Evolutionary conservation across 441 rosid genomes (phyloP), one percentile per base, ranked within the genome.

Genomic region (Adansonia grandidieri): DNA sequence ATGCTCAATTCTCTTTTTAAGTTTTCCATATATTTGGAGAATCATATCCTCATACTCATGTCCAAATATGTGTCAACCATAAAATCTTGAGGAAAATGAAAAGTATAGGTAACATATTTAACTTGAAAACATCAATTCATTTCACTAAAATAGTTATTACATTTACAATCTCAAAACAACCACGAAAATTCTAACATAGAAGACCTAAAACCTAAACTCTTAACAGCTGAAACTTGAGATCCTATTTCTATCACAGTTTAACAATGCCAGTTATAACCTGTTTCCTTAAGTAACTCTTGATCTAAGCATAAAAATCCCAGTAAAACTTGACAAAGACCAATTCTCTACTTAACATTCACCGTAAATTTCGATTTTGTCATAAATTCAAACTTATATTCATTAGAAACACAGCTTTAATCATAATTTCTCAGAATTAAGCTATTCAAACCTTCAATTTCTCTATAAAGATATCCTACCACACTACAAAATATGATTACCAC

Each of bases 321-420:
- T 10, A 3, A 51, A 13, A 71, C 9, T 19, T 32, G 53, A 9
- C 6, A 68, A 69, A 53, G 15, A 19, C 5, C 62, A 71, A 37
- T 8, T 28, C 5, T 6, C 62, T 4, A 9, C n/a, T 61, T 61
- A 40, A 32, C 9, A n/a, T 54, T 9, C 22, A 51, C 42, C n/a
- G 13, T 44, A 17, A 67, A 67, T 10, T 44, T 68, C 17, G n/a
- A 71, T 15, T 51, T 69, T 71, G 37, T 5, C 48, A 53, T 71
- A 32, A 53, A 32, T 6, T 32, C 44, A 47, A 75, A 75, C 48
- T 15, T 62, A n/a, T 22, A 61, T 22, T 19, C 22, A 47, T 48
- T n/a, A 50, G 28, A 47, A 74, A 0, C 17, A 61, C 2, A 6
- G 57, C 19, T 10, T 9, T 5, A 6, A 19, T 11, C 57, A 48